Evolutionary conservation across 2,329 filamentous ascomycete genomes (phyloP).

Genomic region (Diaporthe sp.): DNA sequence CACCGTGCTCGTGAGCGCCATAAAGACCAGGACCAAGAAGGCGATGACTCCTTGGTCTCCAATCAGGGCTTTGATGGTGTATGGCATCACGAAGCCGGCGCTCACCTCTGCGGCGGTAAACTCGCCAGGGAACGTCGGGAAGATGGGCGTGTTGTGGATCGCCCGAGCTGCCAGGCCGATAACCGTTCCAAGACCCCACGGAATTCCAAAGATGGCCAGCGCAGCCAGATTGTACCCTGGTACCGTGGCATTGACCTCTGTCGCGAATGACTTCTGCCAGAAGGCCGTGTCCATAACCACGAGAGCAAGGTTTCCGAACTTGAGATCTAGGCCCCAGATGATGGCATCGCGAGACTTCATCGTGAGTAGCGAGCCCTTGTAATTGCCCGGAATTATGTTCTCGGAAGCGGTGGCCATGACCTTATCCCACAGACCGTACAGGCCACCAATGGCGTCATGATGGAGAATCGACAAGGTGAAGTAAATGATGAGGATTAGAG

Average conservation of each 20-base stretch:
- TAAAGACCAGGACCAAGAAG: constrained; percentile 63
- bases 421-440: constrained; percentile 60
- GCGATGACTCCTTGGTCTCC: constrained; percentile 57
- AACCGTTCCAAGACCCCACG: constrained; percentile 61
- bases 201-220: constrained; percentile 60
- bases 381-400: constrained; percentile 60
- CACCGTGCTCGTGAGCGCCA: constrained; percentile 64
- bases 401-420: constrained; percentile 56
- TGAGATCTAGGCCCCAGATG: constrained; percentile 60
- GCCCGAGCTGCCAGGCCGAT: constrained; percentile 60
- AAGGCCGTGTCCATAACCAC: constrained; percentile 67
- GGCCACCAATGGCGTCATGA: constrained; percentile 56
- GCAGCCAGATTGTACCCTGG: constrained; percentile 61
- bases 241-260: constrained; percentile 60
- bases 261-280: constrained; percentile 66
- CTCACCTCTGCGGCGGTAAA: constrained; percentile 57
- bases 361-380: constrained; percentile 60
- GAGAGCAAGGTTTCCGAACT: constrained; percentile 63
- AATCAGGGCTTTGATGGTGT: constrained; percentile 57
- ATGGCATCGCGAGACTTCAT: constrained; percentile 61
- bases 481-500: constrained; percentile 62
- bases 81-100: constrained; percentile 62
- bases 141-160: constrained; percentile 60
- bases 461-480: constrained; percentile 61
- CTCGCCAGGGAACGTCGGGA: constrained; percentile 56